Percentiles rank a stretch among this genome's conserved stretches.
phyloP scores from a whole-genome alignment of 768 basidiomycete genomes.

The Clitopilus hobsonii region DNA sequence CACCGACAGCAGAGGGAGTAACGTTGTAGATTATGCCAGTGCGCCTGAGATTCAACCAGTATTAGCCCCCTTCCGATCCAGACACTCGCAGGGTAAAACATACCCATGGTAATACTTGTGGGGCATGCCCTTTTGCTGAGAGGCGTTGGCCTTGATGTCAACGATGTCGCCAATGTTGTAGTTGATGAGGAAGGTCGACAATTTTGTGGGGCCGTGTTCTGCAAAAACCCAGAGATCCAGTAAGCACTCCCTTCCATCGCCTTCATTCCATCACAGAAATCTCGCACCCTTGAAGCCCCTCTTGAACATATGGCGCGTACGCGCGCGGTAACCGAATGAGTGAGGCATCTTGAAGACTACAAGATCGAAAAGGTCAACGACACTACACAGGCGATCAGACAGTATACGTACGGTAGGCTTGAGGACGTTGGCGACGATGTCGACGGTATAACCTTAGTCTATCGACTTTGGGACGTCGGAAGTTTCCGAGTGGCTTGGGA shows the following conservation, averaged over 20 bases:
- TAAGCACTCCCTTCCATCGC: constrained; percentile 5
- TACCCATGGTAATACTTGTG: constrained; percentile 98
- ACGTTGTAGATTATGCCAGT: constrained; percentile 99
- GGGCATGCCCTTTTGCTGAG: constrained; percentile 99
- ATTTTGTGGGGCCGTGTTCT: constrained; percentile 87
- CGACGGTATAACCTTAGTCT: constrained; percentile 15
- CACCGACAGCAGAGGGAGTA: constrained; percentile 88
- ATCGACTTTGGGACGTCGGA: constrained; percentile 35
- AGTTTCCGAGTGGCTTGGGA: constrained; percentile 58
- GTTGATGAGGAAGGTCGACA: constrained; percentile 91
- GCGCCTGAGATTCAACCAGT: constrained; percentile 48
- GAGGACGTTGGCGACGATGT: constrained; percentile 37
- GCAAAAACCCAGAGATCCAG: constrained; percentile 9
- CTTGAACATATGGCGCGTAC: constrained; percentile 99
- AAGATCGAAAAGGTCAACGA: constrained; percentile 14
- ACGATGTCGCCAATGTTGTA: constrained; percentile 98
- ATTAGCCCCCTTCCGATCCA: constrained; percentile 3
- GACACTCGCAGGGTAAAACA: constrained; percentile 28
- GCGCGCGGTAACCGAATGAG: constrained; percentile 99
- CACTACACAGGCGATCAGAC: constrained; percentile 11
- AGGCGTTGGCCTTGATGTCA: constrained; percentile 99
- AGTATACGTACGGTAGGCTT: constrained; percentile 44
- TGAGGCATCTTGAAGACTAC: constrained; percentile 90
- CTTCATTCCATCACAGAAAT: constrained; percentile 8
- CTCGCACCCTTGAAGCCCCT: constrained; percentile 95